Evolutionary conservation across 805 yeast species (phyloP), one percentile per base, ranked within the genome.

Genomic region (Sugiyamaella valdiviana): DNA sequence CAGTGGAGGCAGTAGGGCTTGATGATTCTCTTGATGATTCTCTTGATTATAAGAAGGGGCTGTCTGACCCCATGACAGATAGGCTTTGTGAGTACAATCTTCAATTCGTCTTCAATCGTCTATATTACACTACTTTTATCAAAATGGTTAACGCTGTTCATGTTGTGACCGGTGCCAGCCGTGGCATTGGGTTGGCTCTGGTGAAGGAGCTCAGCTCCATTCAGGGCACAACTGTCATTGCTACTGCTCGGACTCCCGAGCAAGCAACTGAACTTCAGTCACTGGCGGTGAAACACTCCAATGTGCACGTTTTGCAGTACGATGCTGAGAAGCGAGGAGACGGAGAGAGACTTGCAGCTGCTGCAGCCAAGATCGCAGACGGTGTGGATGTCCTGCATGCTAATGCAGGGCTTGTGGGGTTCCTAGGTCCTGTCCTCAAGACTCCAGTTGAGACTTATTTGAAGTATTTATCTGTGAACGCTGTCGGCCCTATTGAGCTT

Each of bases 101-200:
- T n/a, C n/a, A n/a, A n/a, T n/a, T n/a, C n/a, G n/a, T n/a, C n/a
- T n/a, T n/a, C n/a, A n/a, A n/a, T n/a, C n/a, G n/a, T n/a, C n/a
- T n/a, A n/a, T n/a, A n/a, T n/a, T n/a, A n/a, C n/a, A n/a, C n/a
- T n/a, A n/a, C n/a, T n/a, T n/a, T n/a, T n/a, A 26, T 14, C 39
- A 15, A 17, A 36, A 36, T 36, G 39, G 10, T 56, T 9, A 67
- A 62, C 36, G 63, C 62, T 48, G 65, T 56, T 3, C 60, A 60
- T 44, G 41, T 64, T 4, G 51, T 68, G 40, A 64, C 71, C 2
- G 72, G 72, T n/a, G 62, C 61, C 1, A 60, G 62, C 22, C 49
- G 66, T 5, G 71, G 72, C 19, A 54, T 68, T 39, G 72, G 72
- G 2, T 61, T 60, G 24, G 65, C 68, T 5, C 39, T 68, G 5